These are phyloP conservation scores for Talaromyces sp. DNA, from an alignment of 2,329 filamentous ascomycete species.

Conservation along the genomic window DNA sequence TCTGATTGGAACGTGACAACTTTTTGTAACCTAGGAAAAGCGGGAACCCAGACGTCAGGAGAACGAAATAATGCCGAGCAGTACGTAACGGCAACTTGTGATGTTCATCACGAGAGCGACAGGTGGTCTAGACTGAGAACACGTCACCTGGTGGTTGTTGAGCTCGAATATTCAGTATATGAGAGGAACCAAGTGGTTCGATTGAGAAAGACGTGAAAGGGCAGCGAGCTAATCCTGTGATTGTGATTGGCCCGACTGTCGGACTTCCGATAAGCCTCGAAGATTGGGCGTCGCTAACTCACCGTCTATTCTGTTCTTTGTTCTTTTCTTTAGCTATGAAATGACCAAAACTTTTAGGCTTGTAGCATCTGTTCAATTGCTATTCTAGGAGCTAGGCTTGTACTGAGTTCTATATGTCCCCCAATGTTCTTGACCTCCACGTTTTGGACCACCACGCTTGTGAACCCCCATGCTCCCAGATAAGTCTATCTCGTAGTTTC, in stretches of 20 bases:
- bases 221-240: background rate
- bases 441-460: background rate
- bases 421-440: too few relatives aligned
- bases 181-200: background rate
- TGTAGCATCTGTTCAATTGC: background rate
- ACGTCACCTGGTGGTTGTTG: slow-evolving; percentile 12
- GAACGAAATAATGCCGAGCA: background rate
- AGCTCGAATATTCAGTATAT: background rate
- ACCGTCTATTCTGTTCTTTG: background rate
- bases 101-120: background rate
- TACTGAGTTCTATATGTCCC: too few relatives aligned
- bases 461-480: background rate
- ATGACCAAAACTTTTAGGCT: background rate
- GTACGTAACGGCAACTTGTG: background rate
- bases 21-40: background rate
- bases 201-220: background rate
- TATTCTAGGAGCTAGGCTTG: too few relatives aligned
- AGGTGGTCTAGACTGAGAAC: background rate
- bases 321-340: background rate
- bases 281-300: background rate
- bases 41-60: slow-evolving; percentile 10
- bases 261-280: background rate
- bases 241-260: background rate
- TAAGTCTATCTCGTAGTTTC: background rate
- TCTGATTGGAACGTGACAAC: slow-evolving; percentile 5